Percentiles rank a stretch among this genome's conserved stretches.
These are phyloP conservation scores for Spinellus fusiger DNA, from an alignment of 192 early-diverging fungal species.

Conservation along the genomic window DNA sequence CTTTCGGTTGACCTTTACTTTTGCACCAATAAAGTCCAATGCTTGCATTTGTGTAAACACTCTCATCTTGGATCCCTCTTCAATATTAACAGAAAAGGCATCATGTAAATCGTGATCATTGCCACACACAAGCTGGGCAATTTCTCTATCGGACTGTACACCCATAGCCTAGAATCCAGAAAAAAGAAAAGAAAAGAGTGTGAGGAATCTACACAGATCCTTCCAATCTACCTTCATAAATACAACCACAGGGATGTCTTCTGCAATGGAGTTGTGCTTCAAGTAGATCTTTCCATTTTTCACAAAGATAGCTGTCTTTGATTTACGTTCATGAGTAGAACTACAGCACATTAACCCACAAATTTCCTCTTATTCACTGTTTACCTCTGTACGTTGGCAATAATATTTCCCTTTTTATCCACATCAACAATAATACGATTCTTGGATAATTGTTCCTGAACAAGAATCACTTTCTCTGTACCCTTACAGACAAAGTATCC, in stretches of 20 bases:
- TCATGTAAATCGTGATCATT: conserved; percentile 76
- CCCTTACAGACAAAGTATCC: conserved; percentile 97
- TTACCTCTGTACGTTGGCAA: conserved; percentile 77
- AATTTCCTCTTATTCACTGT: not conserved
- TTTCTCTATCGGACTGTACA: conserved; percentile 91
- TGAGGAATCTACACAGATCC: not conserved
- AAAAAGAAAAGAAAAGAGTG: not conserved
- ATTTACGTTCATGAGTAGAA: conserved; percentile 90
- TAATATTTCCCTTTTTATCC: conserved; percentile 75
- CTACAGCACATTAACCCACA: conserved; percentile 29
- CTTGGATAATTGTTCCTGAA: conserved; percentile 98
- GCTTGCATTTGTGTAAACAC: conserved; percentile 91
- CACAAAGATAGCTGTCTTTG: conserved; percentile 78
- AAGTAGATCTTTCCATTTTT: conserved; percentile 69
- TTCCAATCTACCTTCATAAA: conserved; percentile 62
- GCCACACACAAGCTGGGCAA: conserved; percentile 88
- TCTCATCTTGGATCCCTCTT: conserved; percentile 68
- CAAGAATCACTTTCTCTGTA: conserved; percentile 94
- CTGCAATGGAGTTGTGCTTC: conserved; percentile 85
- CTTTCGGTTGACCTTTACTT: conserved; percentile 63
- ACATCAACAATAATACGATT: conserved; percentile 95
- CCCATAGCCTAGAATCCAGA: conserved; percentile 93
- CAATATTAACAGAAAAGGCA: conserved; percentile 79
- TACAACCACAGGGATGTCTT: conserved; percentile 83
- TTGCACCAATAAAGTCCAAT: conserved; percentile 79